phyloP scores from a whole-genome alignment of 1,284 basidiomycete species.

The Microbotryum violaceum region DNA sequence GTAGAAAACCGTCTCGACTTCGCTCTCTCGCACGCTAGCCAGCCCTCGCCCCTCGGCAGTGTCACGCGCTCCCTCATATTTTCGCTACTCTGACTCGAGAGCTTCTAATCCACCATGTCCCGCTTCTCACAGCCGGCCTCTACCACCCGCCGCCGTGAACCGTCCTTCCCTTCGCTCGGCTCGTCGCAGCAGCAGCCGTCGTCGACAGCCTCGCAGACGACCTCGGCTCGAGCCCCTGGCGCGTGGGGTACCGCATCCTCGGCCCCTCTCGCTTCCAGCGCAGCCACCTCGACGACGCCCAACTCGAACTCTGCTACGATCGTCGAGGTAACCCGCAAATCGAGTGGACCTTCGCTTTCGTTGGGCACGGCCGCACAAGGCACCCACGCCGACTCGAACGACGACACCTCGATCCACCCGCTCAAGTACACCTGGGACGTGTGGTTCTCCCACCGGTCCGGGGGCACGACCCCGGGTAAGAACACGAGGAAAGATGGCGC shows the following conservation, averaged over 20 bases:
- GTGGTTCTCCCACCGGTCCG: constrained; percentile 24
- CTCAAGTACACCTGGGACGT: constrained; percentile 33
- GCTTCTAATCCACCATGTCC: no score
- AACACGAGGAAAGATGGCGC: constrained; percentile 15
- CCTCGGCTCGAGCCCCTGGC: background rate
- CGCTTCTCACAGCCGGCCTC: constrained; percentile 1
- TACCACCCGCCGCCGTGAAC: constrained; percentile 4
- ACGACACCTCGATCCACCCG: constrained; percentile 18
- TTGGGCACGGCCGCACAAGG: constrained; percentile 3
- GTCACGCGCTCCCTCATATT: no score
- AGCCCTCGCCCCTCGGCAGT: no score
- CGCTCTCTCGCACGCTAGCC: no score
- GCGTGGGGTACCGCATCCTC: constrained; percentile 4
- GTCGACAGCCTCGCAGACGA: background rate
- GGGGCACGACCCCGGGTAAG: constrained; percentile 14
- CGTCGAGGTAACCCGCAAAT: constrained; percentile 5
- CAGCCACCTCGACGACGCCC: background rate
- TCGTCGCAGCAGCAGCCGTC: constrained; percentile 11
- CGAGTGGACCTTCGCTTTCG: constrained; percentile 20
- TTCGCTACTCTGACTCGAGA: no score
- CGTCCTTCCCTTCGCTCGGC: constrained; percentile 13
- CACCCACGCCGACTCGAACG: background rate
- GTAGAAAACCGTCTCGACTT: no score
- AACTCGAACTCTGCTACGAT: background rate
- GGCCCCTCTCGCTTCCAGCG: background rate